Base-by-base conservation (phyloP, 345 rosid genomes). In the Citrus medica region DNA sequence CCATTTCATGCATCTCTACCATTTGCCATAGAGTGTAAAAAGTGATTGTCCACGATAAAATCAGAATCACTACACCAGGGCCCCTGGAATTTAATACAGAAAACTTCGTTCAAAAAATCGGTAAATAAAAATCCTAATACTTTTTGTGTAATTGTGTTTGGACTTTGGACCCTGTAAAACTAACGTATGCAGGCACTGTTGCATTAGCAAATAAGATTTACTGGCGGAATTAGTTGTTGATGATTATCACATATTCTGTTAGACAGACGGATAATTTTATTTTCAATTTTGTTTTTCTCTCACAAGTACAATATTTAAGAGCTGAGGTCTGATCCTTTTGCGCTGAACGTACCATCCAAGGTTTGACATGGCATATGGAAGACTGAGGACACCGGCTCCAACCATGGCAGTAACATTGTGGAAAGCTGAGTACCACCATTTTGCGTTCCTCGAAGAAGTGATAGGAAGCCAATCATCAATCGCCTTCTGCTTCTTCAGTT, bases 381-480 rank as follows among this genome's bases (percentile, higher is more conserved):
- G 94, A 74, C 94, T 88, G 67, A 90, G 97, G 75, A 90, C 94
- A 16, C 97, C 91, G 22, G 93, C 96, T 60, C 95, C 93, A 62
- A 92, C 97, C 97, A 92, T 90, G 86, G 97, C 92, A 24, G 97
- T 92, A 80, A 92, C 94, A 85, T 92, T 90, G 92, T 92, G 97
- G 78, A 92, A 92, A 73, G 97, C 92, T 25, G 94, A 78, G 81
- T 89, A 90, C 97, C 94, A 90, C 97, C 97, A 92, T 73, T 86
- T 92, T 12, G 94, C 96, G 62, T 89, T 90, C 80, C 96, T 83
- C 0, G 91, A 89, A 40, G 94, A 87, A 62, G 96, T 90, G 63
- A 92, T 90, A 22, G 94, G 94, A 68, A 92, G 87, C 94, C 94
- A 92, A 35, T 77, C 86, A 17, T 92, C 91, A 71, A 88, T 86